Evolutionary conservation across 805 yeast genomes (phyloP).

Genomic region (Sugiyamaella chiloensis): DNA sequence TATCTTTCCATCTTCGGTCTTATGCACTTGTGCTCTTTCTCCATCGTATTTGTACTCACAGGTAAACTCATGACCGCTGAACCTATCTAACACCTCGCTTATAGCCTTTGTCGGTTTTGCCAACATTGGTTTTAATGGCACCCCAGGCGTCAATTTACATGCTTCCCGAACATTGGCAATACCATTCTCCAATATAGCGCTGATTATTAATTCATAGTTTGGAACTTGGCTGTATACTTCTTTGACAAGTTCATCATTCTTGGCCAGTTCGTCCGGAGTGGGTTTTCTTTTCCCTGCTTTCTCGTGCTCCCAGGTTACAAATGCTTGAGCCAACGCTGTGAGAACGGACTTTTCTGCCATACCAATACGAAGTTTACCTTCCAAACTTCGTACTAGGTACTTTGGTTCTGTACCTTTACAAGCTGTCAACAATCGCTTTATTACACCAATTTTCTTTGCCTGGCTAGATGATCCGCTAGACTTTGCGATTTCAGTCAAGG

Average conservation of each 20-base stretch:
- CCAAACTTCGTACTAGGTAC: conserved; percentile 81
- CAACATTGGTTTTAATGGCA: conserved; percentile 95
- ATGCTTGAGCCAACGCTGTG: conserved; percentile 79
- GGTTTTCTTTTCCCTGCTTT: conserved; percentile 28
- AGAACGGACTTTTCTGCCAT: conserved; percentile 91
- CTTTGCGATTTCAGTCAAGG: conserved; percentile 72
- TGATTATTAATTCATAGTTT: conserved; percentile 77
- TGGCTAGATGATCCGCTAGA: conserved; percentile 82
- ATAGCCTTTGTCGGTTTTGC: conserved; percentile 96
- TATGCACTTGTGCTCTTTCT: conserved; percentile 93
- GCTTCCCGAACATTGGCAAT: conserved; percentile 60
- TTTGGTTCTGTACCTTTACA: conserved; percentile 87
- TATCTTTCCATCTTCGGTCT: conserved; percentile 58
- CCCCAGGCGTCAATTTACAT: conserved; percentile 81
- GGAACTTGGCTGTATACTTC: conserved; percentile 90
- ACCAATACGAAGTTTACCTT: conserved; percentile 90
- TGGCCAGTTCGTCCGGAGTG: conserved; percentile 45
- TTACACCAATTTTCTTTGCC: conserved; percentile 67
- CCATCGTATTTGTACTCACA: conserved; percentile 98
- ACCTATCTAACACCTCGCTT: conserved; percentile 86
- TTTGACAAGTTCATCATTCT: conserved; percentile 74
- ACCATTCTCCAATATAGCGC: conserved; percentile 64
- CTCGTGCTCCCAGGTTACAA: conserved; percentile 56
- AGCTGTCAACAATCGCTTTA: conserved; percentile 80
- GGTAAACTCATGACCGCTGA: conserved; percentile 79